phyloP scores from a whole-genome alignment of 164 flowering plant genomes.

The Saururus chinensis region DNA sequence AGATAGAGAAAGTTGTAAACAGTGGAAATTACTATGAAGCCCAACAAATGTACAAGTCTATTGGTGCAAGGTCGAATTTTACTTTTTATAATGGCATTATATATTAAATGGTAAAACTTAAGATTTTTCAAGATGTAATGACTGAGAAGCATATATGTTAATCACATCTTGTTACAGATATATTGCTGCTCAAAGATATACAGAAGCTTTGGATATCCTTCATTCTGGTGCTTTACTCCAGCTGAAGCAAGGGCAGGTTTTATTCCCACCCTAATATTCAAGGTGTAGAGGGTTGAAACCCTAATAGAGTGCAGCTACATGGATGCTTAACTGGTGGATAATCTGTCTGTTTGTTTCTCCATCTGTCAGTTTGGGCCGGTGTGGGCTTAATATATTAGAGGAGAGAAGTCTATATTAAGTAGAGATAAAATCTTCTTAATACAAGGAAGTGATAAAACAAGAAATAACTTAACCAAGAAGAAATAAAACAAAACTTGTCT shows the following conservation, averaged over 20 bases:
- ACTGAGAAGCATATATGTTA: no score
- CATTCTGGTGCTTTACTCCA: constrained; percentile 84
- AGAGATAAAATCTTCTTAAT: no score
- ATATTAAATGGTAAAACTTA: not conserved
- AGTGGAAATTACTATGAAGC: constrained; percentile 81
- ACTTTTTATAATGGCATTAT: not conserved
- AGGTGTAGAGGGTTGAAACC: not conserved
- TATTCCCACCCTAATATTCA: not conserved
- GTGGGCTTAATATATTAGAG: no score
- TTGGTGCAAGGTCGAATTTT: constrained; percentile 43
- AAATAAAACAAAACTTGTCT: no score
- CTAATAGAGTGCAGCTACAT: not conserved
- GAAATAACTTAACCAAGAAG: no score
- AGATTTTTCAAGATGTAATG: not conserved
- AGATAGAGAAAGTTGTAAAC: constrained; percentile 51
- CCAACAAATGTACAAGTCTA: constrained; percentile 90
- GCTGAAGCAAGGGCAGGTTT: constrained; percentile 71
- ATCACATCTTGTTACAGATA: constrained; percentile 35
- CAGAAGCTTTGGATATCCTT: constrained; percentile 80
- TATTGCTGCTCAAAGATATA: constrained; percentile 50
- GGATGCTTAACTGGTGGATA: not conserved
- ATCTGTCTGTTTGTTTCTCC: no score
- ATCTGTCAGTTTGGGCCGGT: no score
- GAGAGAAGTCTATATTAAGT: no score
- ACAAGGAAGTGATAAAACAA: no score